phyloP scores from a whole-genome alignment of 805 yeast species.

The Teunomyces panamensis region DNA sequence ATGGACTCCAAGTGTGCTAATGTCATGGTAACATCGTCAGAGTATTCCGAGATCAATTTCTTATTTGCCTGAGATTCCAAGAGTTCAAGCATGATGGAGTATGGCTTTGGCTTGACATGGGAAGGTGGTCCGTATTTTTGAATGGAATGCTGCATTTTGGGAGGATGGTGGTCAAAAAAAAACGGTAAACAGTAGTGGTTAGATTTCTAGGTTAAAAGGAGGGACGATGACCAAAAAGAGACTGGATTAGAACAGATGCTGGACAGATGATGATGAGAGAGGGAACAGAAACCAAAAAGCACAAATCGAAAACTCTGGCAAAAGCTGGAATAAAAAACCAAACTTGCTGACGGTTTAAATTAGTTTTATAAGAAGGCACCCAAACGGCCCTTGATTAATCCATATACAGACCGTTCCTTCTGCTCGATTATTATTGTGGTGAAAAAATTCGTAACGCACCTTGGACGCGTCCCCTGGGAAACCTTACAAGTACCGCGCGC shows the following conservation, averaged over 20 bases:
- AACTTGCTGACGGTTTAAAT: not conserved
- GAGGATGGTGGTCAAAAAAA: not conserved
- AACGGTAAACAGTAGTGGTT: too few relatives aligned
- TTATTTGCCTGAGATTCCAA: constrained; percentile 47
- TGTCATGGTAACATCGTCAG: constrained; percentile 35
- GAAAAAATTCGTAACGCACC: constrained; percentile 1
- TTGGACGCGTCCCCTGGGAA: constrained; percentile 2
- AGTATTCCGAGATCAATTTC: constrained; percentile 42
- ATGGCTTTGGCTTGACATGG: constrained; percentile 28
- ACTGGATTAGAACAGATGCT: not conserved
- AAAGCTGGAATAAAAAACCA: not conserved
- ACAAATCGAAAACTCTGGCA: not conserved
- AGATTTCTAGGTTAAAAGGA: not conserved
- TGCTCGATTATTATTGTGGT: constrained; percentile 2
- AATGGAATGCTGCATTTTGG: constrained; percentile 2
- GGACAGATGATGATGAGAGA: not conserved
- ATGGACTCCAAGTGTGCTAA: constrained; percentile 39
- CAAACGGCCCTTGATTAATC: not conserved
- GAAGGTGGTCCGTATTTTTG: constrained; percentile 26
- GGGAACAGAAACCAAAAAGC: constrained; percentile 2
- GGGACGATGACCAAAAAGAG: not conserved
- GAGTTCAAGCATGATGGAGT: constrained; percentile 44
- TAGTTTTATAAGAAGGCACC: constrained; percentile 8
- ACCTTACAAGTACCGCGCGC: constrained; percentile 4
- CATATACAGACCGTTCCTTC: constrained; percentile 4